Evolutionary conservation across 371 early-diverging fungal genomes (phyloP).

Genomic region (Circinella minor): DNA sequence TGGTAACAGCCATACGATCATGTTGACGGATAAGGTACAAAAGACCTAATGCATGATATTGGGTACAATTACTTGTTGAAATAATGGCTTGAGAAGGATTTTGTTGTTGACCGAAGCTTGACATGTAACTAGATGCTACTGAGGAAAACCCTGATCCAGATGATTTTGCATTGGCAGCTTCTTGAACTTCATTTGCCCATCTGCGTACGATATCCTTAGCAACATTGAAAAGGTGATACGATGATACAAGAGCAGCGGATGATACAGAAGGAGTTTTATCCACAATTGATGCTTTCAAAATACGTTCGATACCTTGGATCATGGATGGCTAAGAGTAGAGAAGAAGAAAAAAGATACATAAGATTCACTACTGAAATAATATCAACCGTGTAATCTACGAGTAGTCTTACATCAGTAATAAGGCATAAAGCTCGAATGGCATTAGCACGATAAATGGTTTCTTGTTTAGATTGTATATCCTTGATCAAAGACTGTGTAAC

Average conservation of each 20-base stretch:
- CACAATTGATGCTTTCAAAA: constrained; percentile 96
- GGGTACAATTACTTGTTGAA: constrained; percentile 79
- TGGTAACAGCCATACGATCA: constrained; percentile 97
- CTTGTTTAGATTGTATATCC: constrained; percentile 94
- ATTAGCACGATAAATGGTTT: constrained; percentile 91
- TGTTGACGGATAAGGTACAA: constrained; percentile 94
- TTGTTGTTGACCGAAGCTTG: constrained; percentile 47
- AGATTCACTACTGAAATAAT: no score
- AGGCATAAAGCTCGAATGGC: constrained; percentile 95
- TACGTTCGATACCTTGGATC: constrained; percentile 95
- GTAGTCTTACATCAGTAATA: constrained; percentile 85
- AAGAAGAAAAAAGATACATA: no score
- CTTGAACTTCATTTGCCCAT: constrained; percentile 92
- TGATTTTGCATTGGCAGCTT: constrained; percentile 83
- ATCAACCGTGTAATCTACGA: no score
- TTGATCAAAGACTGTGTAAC: constrained; percentile 94
- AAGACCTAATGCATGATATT: constrained; percentile 97
- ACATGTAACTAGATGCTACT: constrained; percentile 62
- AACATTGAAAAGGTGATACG: constrained; percentile 82
- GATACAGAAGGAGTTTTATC: constrained; percentile 92
- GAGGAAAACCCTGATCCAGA: constrained; percentile 50
- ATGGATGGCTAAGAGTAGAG: constrained; percentile 73
- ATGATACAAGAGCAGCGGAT: constrained; percentile 92
- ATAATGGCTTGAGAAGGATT: constrained; percentile 52
- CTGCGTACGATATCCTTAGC: constrained; percentile 87